Conservation (phyloP, 2,329 filamentous ascomycete species). For the Aspergillus clavatus region DNA sequence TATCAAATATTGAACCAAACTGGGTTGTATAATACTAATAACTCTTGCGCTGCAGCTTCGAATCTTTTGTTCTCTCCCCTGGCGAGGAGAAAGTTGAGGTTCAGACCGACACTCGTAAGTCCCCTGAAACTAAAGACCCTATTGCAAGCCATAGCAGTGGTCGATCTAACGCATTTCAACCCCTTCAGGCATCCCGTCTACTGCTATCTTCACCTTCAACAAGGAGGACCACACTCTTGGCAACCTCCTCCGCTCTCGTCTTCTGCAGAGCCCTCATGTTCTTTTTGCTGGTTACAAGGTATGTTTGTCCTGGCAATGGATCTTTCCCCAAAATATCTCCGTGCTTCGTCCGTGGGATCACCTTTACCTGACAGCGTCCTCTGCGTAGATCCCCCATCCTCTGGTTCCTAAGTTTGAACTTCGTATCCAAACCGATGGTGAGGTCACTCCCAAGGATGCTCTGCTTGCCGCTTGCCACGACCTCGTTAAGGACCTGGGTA, state of each 20-base stretch:
- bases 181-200: constrained; percentile 74
- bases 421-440: constrained; percentile 87
- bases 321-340: neutral
- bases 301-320: constrained; percentile 27
- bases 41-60: constrained; percentile 60
- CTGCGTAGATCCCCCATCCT: constrained; percentile 41
- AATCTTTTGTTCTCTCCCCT: constrained; percentile 81
- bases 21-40: constrained; percentile 9
- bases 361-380: constrained; percentile 2
- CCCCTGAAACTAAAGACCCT: no score
- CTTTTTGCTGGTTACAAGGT: constrained; percentile 90
- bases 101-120: constrained; percentile 80
- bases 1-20: neutral
- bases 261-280: constrained; percentile 78
- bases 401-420: constrained; percentile 57
- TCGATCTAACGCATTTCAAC: neutral
- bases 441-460: constrained; percentile 81
- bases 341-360: neutral
- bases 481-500: constrained; percentile 73
- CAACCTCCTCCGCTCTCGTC: constrained; percentile 80
- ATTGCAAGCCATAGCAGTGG: neutral
- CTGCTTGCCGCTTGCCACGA: constrained; percentile 75
- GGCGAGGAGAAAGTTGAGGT: constrained; percentile 93
- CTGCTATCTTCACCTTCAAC: constrained; percentile 89
- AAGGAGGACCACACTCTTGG: constrained; percentile 97